Base-by-base conservation (phyloP, 2,329 filamentous ascomycete genomes). In the Simplicillium aogashimaense region DNA sequence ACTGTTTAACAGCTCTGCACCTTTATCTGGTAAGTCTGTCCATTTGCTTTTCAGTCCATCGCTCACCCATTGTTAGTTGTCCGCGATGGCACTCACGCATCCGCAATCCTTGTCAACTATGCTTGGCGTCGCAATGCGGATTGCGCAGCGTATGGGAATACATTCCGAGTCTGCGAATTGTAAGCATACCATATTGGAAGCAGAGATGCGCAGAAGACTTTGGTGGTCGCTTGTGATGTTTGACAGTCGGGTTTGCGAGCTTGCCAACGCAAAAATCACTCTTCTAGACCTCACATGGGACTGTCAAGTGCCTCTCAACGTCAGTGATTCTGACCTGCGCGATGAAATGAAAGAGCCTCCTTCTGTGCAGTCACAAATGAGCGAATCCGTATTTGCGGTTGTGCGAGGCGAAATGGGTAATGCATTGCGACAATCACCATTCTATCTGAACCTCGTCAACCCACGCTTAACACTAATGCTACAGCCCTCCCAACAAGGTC, bases 151-250 rank as follows among this genome's bases (percentile, higher is more conserved):
- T 7, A 69, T 81, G 56, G 71, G 74, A 1, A 59, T 80, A 5
- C 65, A 78, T 37, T 63, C 50, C 39, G 76, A 81, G 50, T 48
- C 61, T 0, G 45, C 43, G 1, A 45, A 53, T 12, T 36, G 51
- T 2, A 51, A 45, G 16, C 52, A 40, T 15, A 45, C 44, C 4
- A 39, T 48, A 7, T 67, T 72, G 11, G 76, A 81, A 47, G 69
- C 66, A 2, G 77, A 82, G 54, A 67, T 80, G 61, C 69, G 76
- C 11, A 69, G 77, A 25, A 60, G 77, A 29, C 62, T 81, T 0
- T 81, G 76, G 76, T 81, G 76, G 77, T 63, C 72, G 0, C 55
- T 83, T 1, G 55, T 73, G 0, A 53, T 73, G 3, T 74, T 79
- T 41, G 78, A 83, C 47, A 54, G 57, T 35, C 74, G 78, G 13